Evolutionary conservation across 805 yeast genomes (phyloP).

Genomic region (Priceomyces fermenticarens): DNA sequence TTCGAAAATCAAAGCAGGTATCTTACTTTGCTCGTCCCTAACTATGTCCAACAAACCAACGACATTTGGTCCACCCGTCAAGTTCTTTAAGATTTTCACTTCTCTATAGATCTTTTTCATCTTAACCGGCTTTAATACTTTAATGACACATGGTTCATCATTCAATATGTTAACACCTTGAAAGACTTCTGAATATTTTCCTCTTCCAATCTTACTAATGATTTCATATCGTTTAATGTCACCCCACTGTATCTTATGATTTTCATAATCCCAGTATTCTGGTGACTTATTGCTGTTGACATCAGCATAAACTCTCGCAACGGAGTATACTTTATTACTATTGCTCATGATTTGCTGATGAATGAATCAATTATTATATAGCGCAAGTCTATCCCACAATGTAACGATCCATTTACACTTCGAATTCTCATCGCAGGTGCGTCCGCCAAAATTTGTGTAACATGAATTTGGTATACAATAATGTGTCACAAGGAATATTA

Average conservation of each 20-base stretch:
- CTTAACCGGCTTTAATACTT: conserved; percentile 89
- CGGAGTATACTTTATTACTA: conserved; percentile 23
- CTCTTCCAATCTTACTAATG: conserved; percentile 81
- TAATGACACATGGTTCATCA: conserved; percentile 69
- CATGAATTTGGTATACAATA: not conserved
- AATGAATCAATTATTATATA: too few species aligned
- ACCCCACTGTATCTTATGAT: conserved; percentile 44
- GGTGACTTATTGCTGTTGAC: conserved; percentile 65
- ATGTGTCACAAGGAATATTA: not conserved
- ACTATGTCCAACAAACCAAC: conserved; percentile 77
- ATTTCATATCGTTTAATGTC: conserved; percentile 62
- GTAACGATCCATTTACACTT: not conserved
- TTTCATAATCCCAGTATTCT: conserved; percentile 86
- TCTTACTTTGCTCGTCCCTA: conserved; percentile 72
- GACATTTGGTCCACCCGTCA: conserved; percentile 82
- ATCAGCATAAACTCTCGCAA: conserved; percentile 65
- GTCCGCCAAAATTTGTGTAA: conserved; percentile 2
- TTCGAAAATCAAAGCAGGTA: conserved; percentile 87
- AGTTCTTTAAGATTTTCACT: conserved; percentile 79
- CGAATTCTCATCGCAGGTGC: conserved; percentile 2
- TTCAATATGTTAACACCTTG: conserved; percentile 71
- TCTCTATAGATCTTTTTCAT: conserved; percentile 89
- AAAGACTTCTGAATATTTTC: conserved; percentile 94
- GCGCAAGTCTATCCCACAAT: too few species aligned
- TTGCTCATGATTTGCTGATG: conserved; percentile 20